Base-by-base conservation (phyloP, 495 filamentous ascomycete species). In the Penicillium atrosanguineum region DNA sequence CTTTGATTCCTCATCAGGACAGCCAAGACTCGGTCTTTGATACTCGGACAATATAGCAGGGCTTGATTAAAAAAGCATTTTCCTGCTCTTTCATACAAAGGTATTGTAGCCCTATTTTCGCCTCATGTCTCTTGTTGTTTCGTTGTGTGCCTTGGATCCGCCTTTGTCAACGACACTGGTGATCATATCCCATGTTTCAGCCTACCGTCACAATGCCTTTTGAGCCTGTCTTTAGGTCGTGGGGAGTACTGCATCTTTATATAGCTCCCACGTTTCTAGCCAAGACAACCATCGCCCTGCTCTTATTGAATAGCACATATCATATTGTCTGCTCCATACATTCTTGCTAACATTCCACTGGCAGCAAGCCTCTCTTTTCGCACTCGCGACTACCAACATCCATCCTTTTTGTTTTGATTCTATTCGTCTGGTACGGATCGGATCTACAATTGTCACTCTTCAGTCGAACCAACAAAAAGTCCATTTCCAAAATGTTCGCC, bases 341-440 rank as follows among this genome's bases (percentile, higher is more conserved):
- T 9, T 28, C 19, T 44, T 42, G 8, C 55, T 52, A 36, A 51
- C 36, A 15, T 55, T 59, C 1, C 45, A 52, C 29, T 21, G 21
- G 15, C 50, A 54, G 56, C 45, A 46, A 57, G 50, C 52, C 55
- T 40, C 36, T 47, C 54, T 46, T 50, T 55, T 46, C 40, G 29
- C 31, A 40, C 20, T 52, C 53, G 42, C 25, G 36, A 59, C 53
- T 54, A 59, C 61, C 59, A 59, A 64, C 25, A 40, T 52, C 50
- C 61, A 50, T 64, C 63, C 52, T 56, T 64, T 57, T 26, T 38
- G 18, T 7, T 38, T 25, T 51, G 54, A 66, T 69, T 62, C 63
- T 60, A 56, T 57, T 69, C 72, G 74, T 75, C 74, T 63, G 74
- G 74, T 58, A 75, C 74, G 69, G 67, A 68, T 63, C 62, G 65